phyloP scores from a whole-genome alignment of 1,284 basidiomycete species.

The Malassezia equina region DNA sequence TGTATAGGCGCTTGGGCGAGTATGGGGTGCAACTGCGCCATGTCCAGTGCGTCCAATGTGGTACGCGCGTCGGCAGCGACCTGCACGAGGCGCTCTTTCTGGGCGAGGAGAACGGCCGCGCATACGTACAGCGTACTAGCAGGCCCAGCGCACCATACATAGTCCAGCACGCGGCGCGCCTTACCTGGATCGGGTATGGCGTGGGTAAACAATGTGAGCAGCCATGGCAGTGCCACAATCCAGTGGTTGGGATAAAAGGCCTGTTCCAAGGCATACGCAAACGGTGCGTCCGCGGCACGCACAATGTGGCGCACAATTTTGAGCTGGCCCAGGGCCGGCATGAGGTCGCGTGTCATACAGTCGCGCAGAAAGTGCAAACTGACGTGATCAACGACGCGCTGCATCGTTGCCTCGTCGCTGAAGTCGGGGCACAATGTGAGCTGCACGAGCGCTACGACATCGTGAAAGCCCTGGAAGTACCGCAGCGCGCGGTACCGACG shows the following conservation, averaged over 20 bases:
- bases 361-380: slow-evolving; percentile 74
- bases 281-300: slow-evolving; percentile 61
- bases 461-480: slow-evolving; percentile 84
- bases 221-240: slow-evolving; percentile 73
- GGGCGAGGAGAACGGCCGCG: slow-evolving; percentile 58
- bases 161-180: slow-evolving; percentile 81
- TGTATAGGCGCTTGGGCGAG: slow-evolving; percentile 13
- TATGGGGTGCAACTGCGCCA: slow-evolving; percentile 26
- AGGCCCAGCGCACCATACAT: slow-evolving; percentile 69
- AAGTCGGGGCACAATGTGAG: slow-evolving; percentile 56
- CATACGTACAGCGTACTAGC: slow-evolving; percentile 69
- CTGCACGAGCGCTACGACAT: slow-evolving; percentile 75
- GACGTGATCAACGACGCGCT: slow-evolving; percentile 53
- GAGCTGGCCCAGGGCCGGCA: slow-evolving; percentile 72
- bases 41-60: slow-evolving; percentile 19
- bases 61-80: slow-evolving; percentile 11
- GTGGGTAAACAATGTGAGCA: slow-evolving; percentile 81
- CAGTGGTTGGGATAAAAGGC: slow-evolving; percentile 55
- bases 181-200: slow-evolving; percentile 58
- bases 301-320: slow-evolving; percentile 63
- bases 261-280: slow-evolving; percentile 60
- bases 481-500: slow-evolving; percentile 61
- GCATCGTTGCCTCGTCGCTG: slow-evolving; percentile 1
- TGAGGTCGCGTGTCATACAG: slow-evolving; percentile 72
- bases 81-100: slow-evolving; percentile 14